Base-by-base conservation (phyloP, 495 filamentous ascomycete genomes). In the Penicillium daleae region DNA sequence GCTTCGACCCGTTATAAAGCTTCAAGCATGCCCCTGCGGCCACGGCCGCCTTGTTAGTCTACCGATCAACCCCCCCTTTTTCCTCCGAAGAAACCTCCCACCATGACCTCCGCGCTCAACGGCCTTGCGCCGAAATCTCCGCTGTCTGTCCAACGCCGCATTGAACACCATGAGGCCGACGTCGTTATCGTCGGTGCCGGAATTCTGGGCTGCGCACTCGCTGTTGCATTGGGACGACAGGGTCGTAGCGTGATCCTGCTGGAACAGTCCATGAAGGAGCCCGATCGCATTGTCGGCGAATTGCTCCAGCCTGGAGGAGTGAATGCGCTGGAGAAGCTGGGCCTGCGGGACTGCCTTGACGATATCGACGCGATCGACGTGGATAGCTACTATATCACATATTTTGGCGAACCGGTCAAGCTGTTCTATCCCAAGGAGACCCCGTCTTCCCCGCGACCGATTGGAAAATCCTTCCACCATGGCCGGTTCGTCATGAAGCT, bases 271-370 rank as follows among this genome's bases (percentile, higher is more conserved):
- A 79, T 97, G 73, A 93, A 94, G 76, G 91, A 97, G 78, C 95
- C 95, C 13, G 92, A 98, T 79, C 88, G 95, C 58, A 99, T 99
- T 68, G 93, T 99, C 22, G 95, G 95, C 57, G 95, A 99, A 79
- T 77, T 99, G 61, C 78, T 99, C 70, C 95, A 99, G 74, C 95
- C 95, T 4, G 95, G 95, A 32, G 95, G 95, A 44, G 88, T 97
- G 40, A 77, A 82, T 46, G 93, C 96, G 21, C 81, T 99, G 63
- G 83, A 89, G 68, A 86, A 89, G 65, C 78, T 99, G 56, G 96
- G 96, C 7, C 75, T 99, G 55, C 74, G 74, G 48, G 85, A 91
- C 62, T 97, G 93, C 71, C 80, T 99, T 17, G 93, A 99, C 57
- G 90, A 78, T 17, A 98, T 99, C 67, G 95, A 98, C 70, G 87